These are phyloP conservation scores for Cyberlindnera euphorbiiphila DNA, from an alignment of 805 yeast genomes.

Conservation along the genomic window DNA sequence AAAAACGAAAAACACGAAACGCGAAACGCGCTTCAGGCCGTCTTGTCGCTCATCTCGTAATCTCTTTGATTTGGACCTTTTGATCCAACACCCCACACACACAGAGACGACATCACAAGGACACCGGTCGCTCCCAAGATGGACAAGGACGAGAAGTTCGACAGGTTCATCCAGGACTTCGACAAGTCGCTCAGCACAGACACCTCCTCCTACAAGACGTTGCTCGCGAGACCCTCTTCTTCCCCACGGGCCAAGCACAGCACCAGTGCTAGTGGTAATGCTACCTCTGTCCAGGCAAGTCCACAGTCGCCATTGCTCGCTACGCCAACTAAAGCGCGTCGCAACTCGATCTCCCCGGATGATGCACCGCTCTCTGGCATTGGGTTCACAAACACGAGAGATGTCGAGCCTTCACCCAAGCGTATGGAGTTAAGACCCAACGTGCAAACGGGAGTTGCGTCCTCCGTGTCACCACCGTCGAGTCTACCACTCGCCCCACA, in stretches of 20 bases:
- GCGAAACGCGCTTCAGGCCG: too few species aligned
- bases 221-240: slow-evolving; percentile 11
- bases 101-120: too few species aligned
- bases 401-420: slow-evolving; percentile 7
- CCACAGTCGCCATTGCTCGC: slow-evolving; percentile 21
- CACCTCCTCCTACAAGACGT: slow-evolving; percentile 31
- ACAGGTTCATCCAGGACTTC: slow-evolving; percentile 34
- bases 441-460: neutral
- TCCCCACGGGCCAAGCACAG: neutral
- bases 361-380: slow-evolving; percentile 19
- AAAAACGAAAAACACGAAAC: too few species aligned
- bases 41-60: too few species aligned
- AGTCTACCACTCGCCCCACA: slow-evolving; percentile 1
- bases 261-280: neutral
- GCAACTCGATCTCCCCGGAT: slow-evolving; percentile 24
- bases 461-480: too few species aligned
- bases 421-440: slow-evolving; percentile 2
- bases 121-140: too few species aligned
- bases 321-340: slow-evolving; percentile 27
- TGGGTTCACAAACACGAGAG: neutral
- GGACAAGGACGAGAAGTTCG: slow-evolving; percentile 29
- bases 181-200: slow-evolving; percentile 33
- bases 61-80: too few species aligned
- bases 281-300: neutral
- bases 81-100: neutral